Evolutionary conservation across 148 eudicot genomes (phyloP), one percentile per base, ranked within the genome.

Genomic region (Rhododendron mucronatum): DNA sequence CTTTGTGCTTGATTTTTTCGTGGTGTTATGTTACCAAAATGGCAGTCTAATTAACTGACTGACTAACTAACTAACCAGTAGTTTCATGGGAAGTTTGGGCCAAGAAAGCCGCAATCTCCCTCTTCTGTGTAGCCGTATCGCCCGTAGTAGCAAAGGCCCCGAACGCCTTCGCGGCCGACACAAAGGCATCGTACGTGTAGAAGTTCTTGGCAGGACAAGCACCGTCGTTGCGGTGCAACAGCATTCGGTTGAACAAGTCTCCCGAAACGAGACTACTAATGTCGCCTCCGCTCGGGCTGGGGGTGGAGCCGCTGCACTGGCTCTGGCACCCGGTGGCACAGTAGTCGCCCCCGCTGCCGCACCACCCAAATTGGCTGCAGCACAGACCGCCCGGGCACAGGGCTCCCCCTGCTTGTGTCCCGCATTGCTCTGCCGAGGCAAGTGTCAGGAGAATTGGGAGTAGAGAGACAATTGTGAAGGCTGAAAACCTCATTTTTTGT

Each of bases 51-150:
- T 9, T 1, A 30, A 30, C 30, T 30, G 15, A 50, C 14, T 10
- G 15, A 50, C 14, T 10, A 12, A 16, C 21, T 55, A 16, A 67
- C 45, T 33, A 71, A 90, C 91, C 90, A 9, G 83, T 84, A 44
- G 91, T 90, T 63, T 90, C 88, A 73, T 90, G 91, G 65, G 91
- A 90, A 23, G 91, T 88, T 48, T 90, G 91, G 3, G 79, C 91
- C 63, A 90, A 86, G 87, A 90, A 90, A 84, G 91, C 87, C 0
- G 89, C 90, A 82, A 90, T 45, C 81, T 90, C 91, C 73, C 89
- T 84, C 55, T 86, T 88, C 23, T 87, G 81, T 1, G 84, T 50
- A 11, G 76, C 65, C 2, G 12, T n/a, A 48, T 88, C 53, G 4
- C 91, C 89, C 33, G 63, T 55, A 45, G 78, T 82, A 44, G 81